A percentile compares a stretch with the other conserved stretches of the same genome.
Evolutionary conservation across 345 rosid genomes (phyloP).

Genomic region (Aquilaria malaccensis): DNA sequence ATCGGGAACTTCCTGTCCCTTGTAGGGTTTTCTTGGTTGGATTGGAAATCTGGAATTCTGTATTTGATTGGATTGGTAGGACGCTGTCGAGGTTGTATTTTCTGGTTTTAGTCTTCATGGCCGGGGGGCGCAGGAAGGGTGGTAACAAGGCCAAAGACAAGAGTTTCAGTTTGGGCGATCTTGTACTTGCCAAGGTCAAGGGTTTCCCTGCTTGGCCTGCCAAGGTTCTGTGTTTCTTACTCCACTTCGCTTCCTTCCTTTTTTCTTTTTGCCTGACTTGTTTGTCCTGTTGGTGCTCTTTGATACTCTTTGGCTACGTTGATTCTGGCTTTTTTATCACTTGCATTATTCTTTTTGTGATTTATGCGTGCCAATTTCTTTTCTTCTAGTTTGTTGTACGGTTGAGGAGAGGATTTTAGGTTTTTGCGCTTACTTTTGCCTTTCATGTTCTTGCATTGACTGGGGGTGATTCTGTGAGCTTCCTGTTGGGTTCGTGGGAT

Average conservation of each 20-base stretch:
- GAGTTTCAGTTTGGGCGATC: conserved; percentile 82
- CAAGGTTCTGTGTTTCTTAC: conserved; percentile 39
- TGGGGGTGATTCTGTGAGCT: too few species aligned
- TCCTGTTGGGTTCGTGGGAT: too few species aligned
- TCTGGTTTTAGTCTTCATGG: conserved; percentile 42
- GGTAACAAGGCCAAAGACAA: conserved; percentile 48
- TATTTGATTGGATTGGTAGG: conserved; percentile 3
- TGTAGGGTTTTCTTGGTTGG: conserved; percentile 4
- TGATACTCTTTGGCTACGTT: not conserved
- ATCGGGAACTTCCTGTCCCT: conserved; percentile 1
- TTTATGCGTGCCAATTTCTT: not conserved
- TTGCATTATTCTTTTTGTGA: not conserved
- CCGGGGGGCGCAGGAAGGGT: conserved; percentile 74
- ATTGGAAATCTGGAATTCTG: conserved; percentile 1
- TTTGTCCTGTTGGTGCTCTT: not conserved
- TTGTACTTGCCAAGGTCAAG: conserved; percentile 95
- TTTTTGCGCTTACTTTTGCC: not conserved
- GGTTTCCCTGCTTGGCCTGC: conserved; percentile 99
- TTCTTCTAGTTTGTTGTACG: not conserved
- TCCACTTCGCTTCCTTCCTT: not conserved
- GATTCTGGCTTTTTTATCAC: not conserved
- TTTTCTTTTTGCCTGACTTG: not conserved
- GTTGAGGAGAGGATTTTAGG: not conserved
- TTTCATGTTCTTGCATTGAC: conserved; percentile 3
- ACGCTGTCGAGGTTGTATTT: conserved; percentile 6